Percentiles rank a stretch among this genome's conserved stretches.
Conservation (phyloP, 179 eudicot species). For the Beta lomatogona region DNA sequence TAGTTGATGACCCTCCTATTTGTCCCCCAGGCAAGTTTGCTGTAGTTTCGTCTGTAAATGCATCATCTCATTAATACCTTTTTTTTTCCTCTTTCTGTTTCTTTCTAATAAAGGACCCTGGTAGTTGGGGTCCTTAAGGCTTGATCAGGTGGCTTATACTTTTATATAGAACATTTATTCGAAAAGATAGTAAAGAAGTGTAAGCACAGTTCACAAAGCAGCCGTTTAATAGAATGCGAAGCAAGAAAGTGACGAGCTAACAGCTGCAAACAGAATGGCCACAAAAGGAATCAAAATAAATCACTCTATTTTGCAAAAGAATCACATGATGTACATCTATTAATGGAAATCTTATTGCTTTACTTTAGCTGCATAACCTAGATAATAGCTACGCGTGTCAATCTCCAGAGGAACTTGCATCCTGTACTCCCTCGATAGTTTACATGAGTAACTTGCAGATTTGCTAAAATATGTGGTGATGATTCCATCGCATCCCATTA, state of each 20-base stretch:
- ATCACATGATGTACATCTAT: not conserved
- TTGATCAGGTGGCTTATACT: not conserved
- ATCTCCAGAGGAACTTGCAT: not conserved
- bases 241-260: not conserved
- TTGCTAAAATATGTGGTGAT: not conserved
- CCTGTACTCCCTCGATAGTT: not conserved
- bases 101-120: not conserved
- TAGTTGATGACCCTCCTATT: slow-evolving; percentile 35
- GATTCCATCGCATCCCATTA: not conserved
- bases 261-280: not conserved
- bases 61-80: not conserved
- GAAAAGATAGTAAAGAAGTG: not conserved
- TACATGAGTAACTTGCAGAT: not conserved
- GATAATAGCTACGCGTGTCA: not conserved
- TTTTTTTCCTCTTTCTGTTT: not conserved
- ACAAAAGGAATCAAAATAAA: not conserved
- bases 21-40: slow-evolving; percentile 37
- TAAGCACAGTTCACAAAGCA: not conserved
- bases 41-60: not conserved
- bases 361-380: not conserved
- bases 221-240: not conserved
- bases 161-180: not conserved
- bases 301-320: not conserved
- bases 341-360: not conserved
- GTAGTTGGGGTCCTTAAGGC: not conserved